phyloP scores from a whole-genome alignment of 768 basidiomycete genomes.

The Boletus vermiculosoides region DNA sequence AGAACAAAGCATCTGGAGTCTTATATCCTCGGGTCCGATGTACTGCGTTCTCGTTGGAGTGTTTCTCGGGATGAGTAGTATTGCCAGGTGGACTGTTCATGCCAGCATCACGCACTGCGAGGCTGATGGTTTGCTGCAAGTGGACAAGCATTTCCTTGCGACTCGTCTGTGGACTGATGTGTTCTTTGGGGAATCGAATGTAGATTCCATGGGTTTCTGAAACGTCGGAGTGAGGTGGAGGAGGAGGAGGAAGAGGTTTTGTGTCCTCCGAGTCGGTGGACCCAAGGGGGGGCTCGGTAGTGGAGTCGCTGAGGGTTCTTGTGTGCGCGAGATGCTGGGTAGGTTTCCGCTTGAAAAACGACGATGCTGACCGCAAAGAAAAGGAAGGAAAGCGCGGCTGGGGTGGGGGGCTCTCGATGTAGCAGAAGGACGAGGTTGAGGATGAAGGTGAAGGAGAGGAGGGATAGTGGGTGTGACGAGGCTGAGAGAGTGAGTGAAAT shows the following conservation, averaged over 20 bases:
- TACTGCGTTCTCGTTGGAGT: background rate
- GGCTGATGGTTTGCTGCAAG: constrained; percentile 37
- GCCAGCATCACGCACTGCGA: constrained; percentile 39
- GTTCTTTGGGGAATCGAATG: constrained; percentile 21
- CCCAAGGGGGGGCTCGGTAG: background rate
- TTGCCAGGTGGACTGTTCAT: constrained; percentile 36
- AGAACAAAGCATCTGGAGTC: constrained; percentile 35
- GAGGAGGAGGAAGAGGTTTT: constrained; percentile 22
- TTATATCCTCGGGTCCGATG: constrained; percentile 13
- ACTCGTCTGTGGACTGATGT: constrained; percentile 1
- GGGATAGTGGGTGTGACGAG: no score
- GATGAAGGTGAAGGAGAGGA: constrained; percentile 12
- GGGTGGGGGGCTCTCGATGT: constrained; percentile 24
- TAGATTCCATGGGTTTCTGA: constrained; percentile 22
- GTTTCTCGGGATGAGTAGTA: background rate
- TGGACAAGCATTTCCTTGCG: constrained; percentile 26
- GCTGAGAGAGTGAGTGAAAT: no score
- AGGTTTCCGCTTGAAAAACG: constrained; percentile 28
- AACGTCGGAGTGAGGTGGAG: constrained; percentile 6
- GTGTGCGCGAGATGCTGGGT: background rate
- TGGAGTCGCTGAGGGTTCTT: background rate
- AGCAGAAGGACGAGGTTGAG: constrained; percentile 29
- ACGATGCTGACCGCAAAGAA: constrained; percentile 18
- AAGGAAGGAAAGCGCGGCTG: constrained; percentile 14
- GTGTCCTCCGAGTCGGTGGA: background rate